A percentile compares a stretch with the other conserved stretches of the same genome.
Evolutionary conservation across 129 eudicot species (phyloP).

Genomic region (Lonicera japonica): DNA sequence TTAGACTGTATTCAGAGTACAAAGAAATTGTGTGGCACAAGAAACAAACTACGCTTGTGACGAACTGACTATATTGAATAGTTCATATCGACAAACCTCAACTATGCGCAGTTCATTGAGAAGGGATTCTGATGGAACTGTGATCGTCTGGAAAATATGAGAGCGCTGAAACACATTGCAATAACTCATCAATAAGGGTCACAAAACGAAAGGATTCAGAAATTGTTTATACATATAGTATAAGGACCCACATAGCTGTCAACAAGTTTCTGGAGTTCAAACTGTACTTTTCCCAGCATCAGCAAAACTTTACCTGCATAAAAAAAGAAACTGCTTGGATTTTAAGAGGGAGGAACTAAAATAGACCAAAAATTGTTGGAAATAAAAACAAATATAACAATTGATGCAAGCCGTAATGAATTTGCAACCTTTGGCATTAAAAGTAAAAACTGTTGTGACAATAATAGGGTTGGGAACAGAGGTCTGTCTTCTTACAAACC

Average conservation of each 20-base stretch:
- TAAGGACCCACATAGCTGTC: slow-evolving; percentile 63
- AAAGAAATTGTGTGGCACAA: too few species aligned
- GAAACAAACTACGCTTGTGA: too few species aligned
- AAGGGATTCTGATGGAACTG: slow-evolving; percentile 94
- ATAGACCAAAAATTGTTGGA: not conserved
- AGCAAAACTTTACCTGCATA: slow-evolving; percentile 77
- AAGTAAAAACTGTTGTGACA: not conserved
- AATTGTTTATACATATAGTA: not conserved
- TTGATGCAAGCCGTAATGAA: not conserved
- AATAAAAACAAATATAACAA: too few species aligned
- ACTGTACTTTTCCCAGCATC: slow-evolving; percentile 84
- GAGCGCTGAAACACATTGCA: slow-evolving; percentile 51
- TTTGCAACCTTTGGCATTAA: not conserved
- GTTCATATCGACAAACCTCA: slow-evolving; percentile 45
- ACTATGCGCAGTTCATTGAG: slow-evolving; percentile 72
- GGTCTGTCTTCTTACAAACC: not conserved
- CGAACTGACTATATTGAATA: not conserved
- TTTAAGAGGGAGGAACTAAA: not conserved
- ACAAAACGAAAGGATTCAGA: not conserved
- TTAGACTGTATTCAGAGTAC: too few species aligned
- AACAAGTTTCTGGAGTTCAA: slow-evolving; percentile 73
- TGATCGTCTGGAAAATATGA: slow-evolving; percentile 73
- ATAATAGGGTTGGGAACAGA: not conserved
- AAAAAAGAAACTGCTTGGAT: not conserved
- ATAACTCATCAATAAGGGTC: slow-evolving; percentile 13